Conservation (phyloP, 345 rosid genomes). For the Eucalyptus urophylla region DNA sequence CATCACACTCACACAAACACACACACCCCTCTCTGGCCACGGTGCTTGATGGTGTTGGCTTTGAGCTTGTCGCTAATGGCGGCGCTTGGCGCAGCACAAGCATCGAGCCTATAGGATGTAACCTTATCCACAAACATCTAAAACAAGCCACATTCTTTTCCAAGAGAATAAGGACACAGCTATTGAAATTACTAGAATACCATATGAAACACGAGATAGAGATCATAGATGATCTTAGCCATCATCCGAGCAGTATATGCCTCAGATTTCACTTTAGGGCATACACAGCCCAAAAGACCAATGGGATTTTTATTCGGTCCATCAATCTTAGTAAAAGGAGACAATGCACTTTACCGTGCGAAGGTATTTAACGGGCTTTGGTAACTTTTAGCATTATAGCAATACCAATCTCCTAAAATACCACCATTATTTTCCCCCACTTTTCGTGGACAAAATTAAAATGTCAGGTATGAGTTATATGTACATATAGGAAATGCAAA, state of each 20-base stretch:
- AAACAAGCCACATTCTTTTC: background rate
- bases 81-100: too few relatives aligned
- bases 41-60: background rate
- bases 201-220: background rate
- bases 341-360: background rate
- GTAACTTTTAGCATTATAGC: background rate
- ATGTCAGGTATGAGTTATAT: background rate
- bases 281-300: background rate
- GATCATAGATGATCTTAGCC: background rate
- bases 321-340: background rate
- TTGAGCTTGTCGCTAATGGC: background rate
- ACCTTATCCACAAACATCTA: background rate
- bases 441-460: background rate
- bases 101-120: background rate
- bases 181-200: background rate
- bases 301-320: background rate
- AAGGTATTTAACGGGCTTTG: background rate
- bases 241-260: background rate
- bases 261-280: background rate
- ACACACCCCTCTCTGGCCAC: background rate
- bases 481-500: background rate
- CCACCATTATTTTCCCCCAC: background rate
- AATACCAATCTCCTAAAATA: background rate
- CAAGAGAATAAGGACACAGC: background rate
- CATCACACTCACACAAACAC: background rate